Evolutionary conservation across 768 basidiomycete species (phyloP), one percentile per base, ranked within the genome.

Genomic region (Chalciporus pseudorubinellus): DNA sequence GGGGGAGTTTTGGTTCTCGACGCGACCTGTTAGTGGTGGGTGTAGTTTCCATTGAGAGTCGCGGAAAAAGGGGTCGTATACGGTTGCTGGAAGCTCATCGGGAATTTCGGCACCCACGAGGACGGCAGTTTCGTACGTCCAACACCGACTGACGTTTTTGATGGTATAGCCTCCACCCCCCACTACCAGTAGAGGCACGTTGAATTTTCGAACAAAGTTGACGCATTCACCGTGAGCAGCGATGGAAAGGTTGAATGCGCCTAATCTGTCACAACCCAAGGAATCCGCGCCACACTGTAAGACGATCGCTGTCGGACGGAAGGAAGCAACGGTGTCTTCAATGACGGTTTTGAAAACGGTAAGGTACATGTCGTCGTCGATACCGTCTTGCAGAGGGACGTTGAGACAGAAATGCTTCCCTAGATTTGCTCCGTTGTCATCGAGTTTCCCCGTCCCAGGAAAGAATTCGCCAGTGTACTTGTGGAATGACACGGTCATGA

Each of bases 401-500:
- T 99, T 99, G 39, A 98, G 76, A 53, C 85, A 88, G 67, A 98
- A 99, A 66, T 98, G 87, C 70, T 95, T 97, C 47, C 95, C 95
- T 1, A 83, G 67, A n/a, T 85, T 87, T 18, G 78, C 76, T 13
- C 92, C 91, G 54, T 92, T 92, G 72, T 99, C 95, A 63, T 95
- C 90, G 9, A 98, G 78, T 69, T 94, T 94, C 14, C 95, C 95
- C 0, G 95, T 99, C 0, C 95, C 94, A 0, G 95, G 95, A 70
- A 99, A 99, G 77, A 99, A 99, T 63, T 95, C 92, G 50, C 92
- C 94, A 1, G 90, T 94, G 75, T 97, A 99, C 72, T 98, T 98
- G 77, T 99, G 95, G 72, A 99, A 99, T 1, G 95, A 98, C 13
- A 98, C 92, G 0, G 95, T 98, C 82, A 98, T 88, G 56, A 99